Evolutionary conservation across 2,329 filamentous ascomycete species (phyloP).

Genomic region (Berkeleyomyces basicola): DNA sequence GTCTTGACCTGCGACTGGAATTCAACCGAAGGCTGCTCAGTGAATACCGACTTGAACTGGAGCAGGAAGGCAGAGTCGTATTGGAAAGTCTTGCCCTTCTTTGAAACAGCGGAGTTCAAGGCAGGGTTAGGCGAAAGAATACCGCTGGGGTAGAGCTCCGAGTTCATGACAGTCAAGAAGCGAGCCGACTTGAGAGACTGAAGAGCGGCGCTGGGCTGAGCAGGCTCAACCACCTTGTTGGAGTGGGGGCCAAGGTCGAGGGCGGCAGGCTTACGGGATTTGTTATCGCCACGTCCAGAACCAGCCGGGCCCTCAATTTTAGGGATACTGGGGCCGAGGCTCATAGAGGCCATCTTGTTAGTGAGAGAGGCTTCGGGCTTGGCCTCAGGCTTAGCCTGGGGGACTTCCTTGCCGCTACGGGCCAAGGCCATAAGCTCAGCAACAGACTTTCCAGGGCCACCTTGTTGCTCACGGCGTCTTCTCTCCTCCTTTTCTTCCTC

Average conservation of each 20-base stretch:
- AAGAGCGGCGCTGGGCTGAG: constrained; percentile 84
- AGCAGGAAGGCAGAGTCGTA: constrained; percentile 92
- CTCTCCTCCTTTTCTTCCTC: constrained; percentile 47
- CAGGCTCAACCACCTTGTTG: constrained; percentile 72
- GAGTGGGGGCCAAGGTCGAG: constrained; percentile 74
- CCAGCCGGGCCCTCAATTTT: constrained; percentile 30
- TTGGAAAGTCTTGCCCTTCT: constrained; percentile 72
- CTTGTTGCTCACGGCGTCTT: constrained; percentile 33
- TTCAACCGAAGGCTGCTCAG: constrained; percentile 86
- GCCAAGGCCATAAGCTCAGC: constrained; percentile 26
- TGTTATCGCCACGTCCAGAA: constrained; percentile 35
- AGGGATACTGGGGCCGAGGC: constrained; percentile 29
- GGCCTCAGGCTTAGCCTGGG: constrained; percentile 13
- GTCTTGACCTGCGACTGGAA: constrained; percentile 84
- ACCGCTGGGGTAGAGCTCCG: constrained; percentile 65
- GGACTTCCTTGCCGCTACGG: constrained; percentile 20
- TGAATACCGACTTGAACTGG: constrained; percentile 92
- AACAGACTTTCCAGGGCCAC: constrained; percentile 35
- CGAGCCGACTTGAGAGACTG: constrained; percentile 85
- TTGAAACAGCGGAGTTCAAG: constrained; percentile 62
- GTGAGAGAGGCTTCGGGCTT: constrained; percentile 19
- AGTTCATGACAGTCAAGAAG: constrained; percentile 64
- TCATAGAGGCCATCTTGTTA: constrained; percentile 36
- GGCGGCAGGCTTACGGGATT: constrained; percentile 57
- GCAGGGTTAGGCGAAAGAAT: constrained; percentile 85